Evolutionary conservation across 305 asterid genomes (phyloP).

Genomic region (Fraxinus ornus): DNA sequence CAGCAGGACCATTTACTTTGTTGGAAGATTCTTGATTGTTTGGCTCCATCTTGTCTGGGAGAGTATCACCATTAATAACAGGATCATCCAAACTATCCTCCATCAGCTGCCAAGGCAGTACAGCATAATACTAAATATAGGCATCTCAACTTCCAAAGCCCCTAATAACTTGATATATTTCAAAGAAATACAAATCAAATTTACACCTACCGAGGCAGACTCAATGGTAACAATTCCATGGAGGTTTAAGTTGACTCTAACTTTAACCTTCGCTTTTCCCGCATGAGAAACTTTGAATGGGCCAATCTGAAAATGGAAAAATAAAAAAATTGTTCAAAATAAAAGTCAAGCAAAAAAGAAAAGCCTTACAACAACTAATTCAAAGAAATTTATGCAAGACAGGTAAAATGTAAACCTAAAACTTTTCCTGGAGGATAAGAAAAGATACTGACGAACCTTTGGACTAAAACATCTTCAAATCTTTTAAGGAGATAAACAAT

Average conservation of each 20-base stretch:
- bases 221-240: slow-evolving; percentile 75
- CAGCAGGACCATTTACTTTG: slow-evolving; percentile 40
- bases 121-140: slow-evolving; percentile 9
- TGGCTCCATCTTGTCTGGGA: slow-evolving; percentile 49
- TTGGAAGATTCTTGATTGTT: slow-evolving; percentile 38
- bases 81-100: slow-evolving; percentile 52
- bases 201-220: slow-evolving; percentile 67
- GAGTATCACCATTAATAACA: slow-evolving; percentile 32
- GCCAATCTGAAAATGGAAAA: slow-evolving; percentile 59
- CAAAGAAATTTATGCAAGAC: slow-evolving; percentile 6
- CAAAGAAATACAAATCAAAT: slow-evolving; percentile 15
- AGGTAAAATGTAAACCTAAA: slow-evolving; percentile 16
- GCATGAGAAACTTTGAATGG: slow-evolving; percentile 63
- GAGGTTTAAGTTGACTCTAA: slow-evolving; percentile 67
- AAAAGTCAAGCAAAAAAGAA: background rate
- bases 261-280: slow-evolving; percentile 60
- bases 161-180: slow-evolving; percentile 15
- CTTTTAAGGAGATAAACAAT: background rate
- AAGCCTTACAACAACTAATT: background rate
- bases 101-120: slow-evolving; percentile 56
- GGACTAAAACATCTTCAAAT: slow-evolving; percentile 22
- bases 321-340: background rate
- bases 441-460: slow-evolving; percentile 15
- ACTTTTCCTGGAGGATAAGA: slow-evolving; percentile 8
- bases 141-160: slow-evolving; percentile 20